A percentile compares a stretch with the other conserved stretches of the same genome.
Evolutionary conservation across 2,329 filamentous ascomycete species (phyloP).

Genomic region (Chaetomium olivaceum): DNA sequence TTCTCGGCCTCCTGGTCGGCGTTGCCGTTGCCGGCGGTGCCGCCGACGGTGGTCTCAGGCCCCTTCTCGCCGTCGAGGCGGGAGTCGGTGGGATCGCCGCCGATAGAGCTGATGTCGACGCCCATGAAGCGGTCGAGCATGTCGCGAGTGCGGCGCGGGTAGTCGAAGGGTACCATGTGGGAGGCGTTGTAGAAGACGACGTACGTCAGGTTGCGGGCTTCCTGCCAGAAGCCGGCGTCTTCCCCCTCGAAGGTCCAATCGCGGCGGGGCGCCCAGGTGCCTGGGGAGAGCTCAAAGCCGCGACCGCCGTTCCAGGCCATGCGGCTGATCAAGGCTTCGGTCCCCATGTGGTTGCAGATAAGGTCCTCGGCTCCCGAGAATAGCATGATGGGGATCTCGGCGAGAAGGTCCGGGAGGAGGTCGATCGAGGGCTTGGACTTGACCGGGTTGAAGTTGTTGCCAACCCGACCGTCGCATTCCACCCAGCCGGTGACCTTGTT

Average conservation of each 20-base stretch:
- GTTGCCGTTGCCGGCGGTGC: constrained; percentile 59
- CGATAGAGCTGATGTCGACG: constrained; percentile 87
- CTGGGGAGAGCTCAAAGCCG: constrained; percentile 84
- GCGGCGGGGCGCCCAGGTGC: constrained; percentile 85
- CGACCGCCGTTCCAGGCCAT: constrained; percentile 90
- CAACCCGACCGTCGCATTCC: constrained; percentile 83
- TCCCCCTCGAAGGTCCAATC: constrained; percentile 94
- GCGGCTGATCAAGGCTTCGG: constrained; percentile 84
- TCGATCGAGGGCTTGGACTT: constrained; percentile 73
- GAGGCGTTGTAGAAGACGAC: constrained; percentile 93
- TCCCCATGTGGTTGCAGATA: constrained; percentile 96
- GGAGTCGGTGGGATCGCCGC: constrained; percentile 75
- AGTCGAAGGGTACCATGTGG: constrained; percentile 98
- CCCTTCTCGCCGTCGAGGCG: constrained; percentile 83
- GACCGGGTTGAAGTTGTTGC: constrained; percentile 65
- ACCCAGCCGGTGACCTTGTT: constrained; percentile 87
- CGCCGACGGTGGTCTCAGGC: constrained; percentile 74
- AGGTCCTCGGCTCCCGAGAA: constrained; percentile 94
- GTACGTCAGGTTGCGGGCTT: constrained; percentile 93
- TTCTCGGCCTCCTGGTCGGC: constrained; percentile 67
- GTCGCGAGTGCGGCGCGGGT: constrained; percentile 79
- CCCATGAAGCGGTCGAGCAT: constrained; percentile 98
- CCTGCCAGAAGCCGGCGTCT: constrained; percentile 86
- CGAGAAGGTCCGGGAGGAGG: constrained; percentile 75
- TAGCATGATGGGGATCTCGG: constrained; percentile 75